Base-by-base conservation (phyloP, 1,284 basidiomycete species). In the Ustilago loliicola region DNA sequence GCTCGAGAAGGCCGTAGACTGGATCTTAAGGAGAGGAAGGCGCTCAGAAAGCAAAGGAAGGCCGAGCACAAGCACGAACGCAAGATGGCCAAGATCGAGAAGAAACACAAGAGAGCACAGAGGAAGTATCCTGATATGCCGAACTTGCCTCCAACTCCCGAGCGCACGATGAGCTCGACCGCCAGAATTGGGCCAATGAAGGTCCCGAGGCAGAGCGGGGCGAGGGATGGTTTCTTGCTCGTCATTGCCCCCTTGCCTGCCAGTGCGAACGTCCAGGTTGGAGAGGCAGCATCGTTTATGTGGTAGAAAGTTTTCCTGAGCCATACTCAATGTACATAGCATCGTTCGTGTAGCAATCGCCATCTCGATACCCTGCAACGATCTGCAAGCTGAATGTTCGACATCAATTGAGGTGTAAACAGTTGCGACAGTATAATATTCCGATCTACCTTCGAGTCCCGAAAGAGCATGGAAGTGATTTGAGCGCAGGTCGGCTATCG, bases 1-100 rank as follows among this genome's bases (percentile, higher is more conserved):
- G 80, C 86, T 91, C 42, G 87, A 89, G 88, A 30, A 88, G 87
- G 47, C 17, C 36, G 36, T 15, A 38, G 36, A 38, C 36, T 38
- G 9, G 15, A 15, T 15, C 36, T 7, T 38, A 48, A 48, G 80
- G 57, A 40, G 50, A 80, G 50, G 58, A 61, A 23, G 9, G n/a
- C 15, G 23, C 54, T 40, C 10, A 21, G 54, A 25, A 79, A 77
- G 65, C 65, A 67, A 56, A 61, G 48, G 38, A 59, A 21, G 36
- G 56, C 47, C 1, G 61, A 70, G 29, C 40, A 23, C 25, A 70
- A 72, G 47, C 47, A 66, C 30, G 52, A 54, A 10, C 19, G 36
- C 8, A 63, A 50, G 53, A 53, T 60, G 57, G 48, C 23, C 5
- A 62, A 58, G 62, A 63, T 59, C 48, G 62, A 65, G 42, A 51